A percentile compares a stretch with the other conserved stretches of the same genome.
phyloP scores from a whole-genome alignment of 768 basidiomycete species.

The Lactarius evosmus region DNA sequence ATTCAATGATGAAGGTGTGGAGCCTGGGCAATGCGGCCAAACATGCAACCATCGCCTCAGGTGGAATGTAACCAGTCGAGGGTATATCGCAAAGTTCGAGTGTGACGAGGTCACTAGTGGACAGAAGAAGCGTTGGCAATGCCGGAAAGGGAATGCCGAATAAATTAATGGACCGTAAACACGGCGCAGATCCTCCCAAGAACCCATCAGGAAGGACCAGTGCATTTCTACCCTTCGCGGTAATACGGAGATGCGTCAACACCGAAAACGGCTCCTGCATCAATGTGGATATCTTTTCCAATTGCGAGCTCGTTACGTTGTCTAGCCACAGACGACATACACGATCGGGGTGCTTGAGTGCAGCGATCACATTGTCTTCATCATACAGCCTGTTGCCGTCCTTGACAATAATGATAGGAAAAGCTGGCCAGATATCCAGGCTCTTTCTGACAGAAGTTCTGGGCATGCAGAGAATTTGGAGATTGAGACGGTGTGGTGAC shows the following conservation, averaged over 20 bases:
- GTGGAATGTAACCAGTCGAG: background rate
- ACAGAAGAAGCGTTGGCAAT: background rate
- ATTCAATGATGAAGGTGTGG: background rate
- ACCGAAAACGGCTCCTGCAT: background rate
- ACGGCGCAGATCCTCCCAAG: background rate
- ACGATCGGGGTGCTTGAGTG: background rate
- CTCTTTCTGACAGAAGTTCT: background rate
- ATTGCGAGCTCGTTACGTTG: background rate
- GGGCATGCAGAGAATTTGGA: slow-evolving; percentile 1
- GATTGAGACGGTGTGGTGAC: background rate
- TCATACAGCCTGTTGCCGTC: background rate
- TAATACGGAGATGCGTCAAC: background rate
- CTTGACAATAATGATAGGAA: background rate
- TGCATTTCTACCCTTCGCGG: background rate
- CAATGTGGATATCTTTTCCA: background rate
- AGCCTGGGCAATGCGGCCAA: background rate
- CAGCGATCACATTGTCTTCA: background rate
- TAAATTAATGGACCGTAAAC: background rate
- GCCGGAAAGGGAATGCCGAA: background rate
- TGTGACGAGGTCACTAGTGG: background rate
- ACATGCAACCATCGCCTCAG: background rate
- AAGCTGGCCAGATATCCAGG: background rate
- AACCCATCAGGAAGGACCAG: background rate
- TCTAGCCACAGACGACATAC: background rate
- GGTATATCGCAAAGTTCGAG: background rate